Percentiles rank a stretch among this genome's conserved stretches.
Conservation (phyloP, 23 red algal genomes). For the Gracilaria vermiculophylla region DNA sequence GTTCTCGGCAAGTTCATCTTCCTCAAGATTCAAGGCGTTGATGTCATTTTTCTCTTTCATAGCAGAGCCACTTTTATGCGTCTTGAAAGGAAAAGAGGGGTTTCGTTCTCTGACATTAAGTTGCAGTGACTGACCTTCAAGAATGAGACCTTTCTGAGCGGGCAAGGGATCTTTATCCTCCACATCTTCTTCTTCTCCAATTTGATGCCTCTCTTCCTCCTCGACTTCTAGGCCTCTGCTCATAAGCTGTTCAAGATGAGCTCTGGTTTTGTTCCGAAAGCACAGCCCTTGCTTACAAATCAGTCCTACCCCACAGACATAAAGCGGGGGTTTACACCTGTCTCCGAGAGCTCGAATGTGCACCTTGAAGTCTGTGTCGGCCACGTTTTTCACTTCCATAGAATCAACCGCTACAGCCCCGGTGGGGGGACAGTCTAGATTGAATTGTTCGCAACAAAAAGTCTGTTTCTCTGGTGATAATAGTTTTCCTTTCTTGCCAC, state of each 20-base stretch:
- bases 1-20: constrained; percentile 62
- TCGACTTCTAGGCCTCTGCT: constrained; percentile 34
- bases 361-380: not conserved
- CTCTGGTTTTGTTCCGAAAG: constrained; percentile 21
- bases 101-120: not conserved
- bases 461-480: constrained; percentile 13
- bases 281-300: constrained; percentile 38
- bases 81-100: not conserved
- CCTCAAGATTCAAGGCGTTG: not conserved
- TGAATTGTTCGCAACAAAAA: constrained; percentile 67
- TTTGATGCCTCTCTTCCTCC: constrained; percentile 30
- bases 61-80: not conserved
- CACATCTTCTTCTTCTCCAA: constrained; percentile 4
- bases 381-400: not conserved
- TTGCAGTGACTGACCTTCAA: constrained; percentile 48
- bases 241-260: constrained; percentile 33
- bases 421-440: constrained; percentile 28
- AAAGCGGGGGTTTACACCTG: not conserved
- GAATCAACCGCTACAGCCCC: not conserved
- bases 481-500: not conserved
- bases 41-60: not conserved
- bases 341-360: constrained; percentile 27
- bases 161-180: constrained; percentile 29
- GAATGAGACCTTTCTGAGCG: constrained; percentile 29
- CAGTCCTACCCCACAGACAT: constrained; percentile 40